These are phyloP conservation scores for Gyromitra esculenta DNA, from an alignment of 2,329 filamentous ascomycete species.

Conservation along the genomic window DNA sequence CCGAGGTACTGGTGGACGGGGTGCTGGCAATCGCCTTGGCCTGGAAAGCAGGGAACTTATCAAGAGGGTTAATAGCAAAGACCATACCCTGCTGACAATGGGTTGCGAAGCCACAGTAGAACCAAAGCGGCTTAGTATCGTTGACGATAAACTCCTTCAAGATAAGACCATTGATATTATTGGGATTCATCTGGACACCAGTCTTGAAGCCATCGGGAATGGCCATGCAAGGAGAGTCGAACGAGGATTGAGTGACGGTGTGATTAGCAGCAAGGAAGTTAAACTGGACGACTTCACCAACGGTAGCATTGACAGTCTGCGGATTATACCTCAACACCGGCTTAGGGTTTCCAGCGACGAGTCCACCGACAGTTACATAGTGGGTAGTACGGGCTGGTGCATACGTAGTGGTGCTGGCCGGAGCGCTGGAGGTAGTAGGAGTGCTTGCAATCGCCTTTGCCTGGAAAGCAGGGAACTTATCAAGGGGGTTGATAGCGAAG, in stretches of 20 bases:
- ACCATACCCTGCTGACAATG: constrained; percentile 53
- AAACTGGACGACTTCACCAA: constrained; percentile 74
- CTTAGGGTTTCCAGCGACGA: constrained; percentile 34
- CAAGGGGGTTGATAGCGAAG: constrained; percentile 49
- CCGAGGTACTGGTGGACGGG: neutral
- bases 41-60: constrained; percentile 39
- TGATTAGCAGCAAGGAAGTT: constrained; percentile 70
- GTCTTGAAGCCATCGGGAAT: constrained; percentile 49
- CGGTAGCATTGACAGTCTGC: constrained; percentile 70
- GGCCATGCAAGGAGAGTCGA: constrained; percentile 59
- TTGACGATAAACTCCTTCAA: constrained; percentile 26
- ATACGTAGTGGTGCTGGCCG: neutral
- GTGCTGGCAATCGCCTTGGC: neutral
- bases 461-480: constrained; percentile 44
- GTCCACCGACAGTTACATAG: constrained; percentile 69
- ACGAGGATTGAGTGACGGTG: constrained; percentile 62
- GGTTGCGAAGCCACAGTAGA: constrained; percentile 70
- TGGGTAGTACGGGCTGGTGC: constrained; percentile 18
- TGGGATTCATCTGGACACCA: constrained; percentile 46
- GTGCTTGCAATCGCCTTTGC: constrained; percentile 30
- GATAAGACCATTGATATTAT: constrained; percentile 12
- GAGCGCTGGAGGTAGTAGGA: neutral
- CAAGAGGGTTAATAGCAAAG: constrained; percentile 51
- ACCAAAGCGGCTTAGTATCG: constrained; percentile 72
- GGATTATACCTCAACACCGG: constrained; percentile 71